phyloP scores from a whole-genome alignment of 139 green algal species.

The Coelastrella sp. region DNA sequence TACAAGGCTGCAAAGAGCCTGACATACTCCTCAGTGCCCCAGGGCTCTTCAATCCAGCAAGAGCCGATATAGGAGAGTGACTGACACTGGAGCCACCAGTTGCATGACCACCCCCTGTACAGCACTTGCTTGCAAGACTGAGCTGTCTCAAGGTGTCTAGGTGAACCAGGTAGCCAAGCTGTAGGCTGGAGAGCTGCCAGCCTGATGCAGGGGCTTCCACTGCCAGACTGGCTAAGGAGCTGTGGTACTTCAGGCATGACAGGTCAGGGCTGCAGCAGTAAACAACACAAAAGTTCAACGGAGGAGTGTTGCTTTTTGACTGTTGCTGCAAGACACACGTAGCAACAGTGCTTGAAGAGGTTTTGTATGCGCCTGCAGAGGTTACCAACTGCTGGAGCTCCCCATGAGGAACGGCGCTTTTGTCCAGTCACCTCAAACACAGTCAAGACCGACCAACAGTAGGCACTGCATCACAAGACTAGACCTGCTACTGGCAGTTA shows the following conservation, averaged over 20 bases:
- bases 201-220: neutral
- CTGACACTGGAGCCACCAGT: no score
- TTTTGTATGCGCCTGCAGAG: no score
- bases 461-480: no score
- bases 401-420: no score
- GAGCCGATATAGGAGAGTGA: neutral
- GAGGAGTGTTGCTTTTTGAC: no score
- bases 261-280: conserved; percentile 37
- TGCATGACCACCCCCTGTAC: no score
- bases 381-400: no score
- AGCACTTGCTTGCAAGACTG: conserved; percentile 1
- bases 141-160: neutral
- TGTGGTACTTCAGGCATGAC: conserved; percentile 37
- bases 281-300: neutral
- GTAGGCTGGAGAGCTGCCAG: conserved; percentile 29
- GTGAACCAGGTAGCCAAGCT: conserved; percentile 36
- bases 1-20: neutral
- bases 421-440: no score
- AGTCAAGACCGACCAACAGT: no score
- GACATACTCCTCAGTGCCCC: neutral
- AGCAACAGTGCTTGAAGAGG: no score
- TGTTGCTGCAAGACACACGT: no score
- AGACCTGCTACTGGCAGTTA: no score
- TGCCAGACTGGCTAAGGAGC: neutral
- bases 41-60: neutral